These are phyloP conservation scores for Blumeriella jaapii DNA, from an alignment of 2,329 filamentous ascomycete species.

Conservation along the genomic window DNA sequence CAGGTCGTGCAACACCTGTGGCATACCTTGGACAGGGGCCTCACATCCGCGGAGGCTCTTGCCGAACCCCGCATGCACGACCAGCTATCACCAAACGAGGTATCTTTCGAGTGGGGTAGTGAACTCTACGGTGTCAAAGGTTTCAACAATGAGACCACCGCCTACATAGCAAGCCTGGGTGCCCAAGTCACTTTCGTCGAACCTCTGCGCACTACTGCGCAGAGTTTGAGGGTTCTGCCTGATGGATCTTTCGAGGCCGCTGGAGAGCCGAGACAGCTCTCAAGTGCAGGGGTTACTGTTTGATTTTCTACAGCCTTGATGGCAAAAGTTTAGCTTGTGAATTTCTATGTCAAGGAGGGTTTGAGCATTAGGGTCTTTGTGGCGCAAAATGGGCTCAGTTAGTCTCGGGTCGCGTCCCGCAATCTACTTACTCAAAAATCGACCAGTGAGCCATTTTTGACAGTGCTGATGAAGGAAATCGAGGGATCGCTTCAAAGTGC, in stretches of 20 bases:
- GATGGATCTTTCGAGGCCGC: conserved; percentile 52
- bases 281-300: conserved; percentile 53
- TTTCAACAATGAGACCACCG: conserved; percentile 49
- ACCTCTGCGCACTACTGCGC: conserved; percentile 43
- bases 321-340: too few relatives aligned
- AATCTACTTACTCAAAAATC: too few relatives aligned
- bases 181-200: conserved; percentile 51
- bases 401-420: too few relatives aligned
- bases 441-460: too few relatives aligned
- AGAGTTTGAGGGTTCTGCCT: conserved; percentile 48
- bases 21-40: conserved; percentile 45
- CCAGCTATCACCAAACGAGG: conserved; percentile 46
- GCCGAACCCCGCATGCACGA: conserved; percentile 50
- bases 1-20: conserved; percentile 53
- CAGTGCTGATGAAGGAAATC: too few relatives aligned
- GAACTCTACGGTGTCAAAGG: conserved; percentile 26
- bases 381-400: too few relatives aligned
- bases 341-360: too few relatives aligned
- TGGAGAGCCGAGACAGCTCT: not conserved
- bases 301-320: too few relatives aligned
- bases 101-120: conserved; percentile 42
- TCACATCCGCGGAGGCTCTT: conserved; percentile 42
- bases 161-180: conserved; percentile 43
- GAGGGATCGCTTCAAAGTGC: too few relatives aligned
- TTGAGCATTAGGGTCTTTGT: too few relatives aligned